Evolutionary conservation across 805 yeast genomes (phyloP).

Genomic region (Starmerella potacharoeniae): DNA sequence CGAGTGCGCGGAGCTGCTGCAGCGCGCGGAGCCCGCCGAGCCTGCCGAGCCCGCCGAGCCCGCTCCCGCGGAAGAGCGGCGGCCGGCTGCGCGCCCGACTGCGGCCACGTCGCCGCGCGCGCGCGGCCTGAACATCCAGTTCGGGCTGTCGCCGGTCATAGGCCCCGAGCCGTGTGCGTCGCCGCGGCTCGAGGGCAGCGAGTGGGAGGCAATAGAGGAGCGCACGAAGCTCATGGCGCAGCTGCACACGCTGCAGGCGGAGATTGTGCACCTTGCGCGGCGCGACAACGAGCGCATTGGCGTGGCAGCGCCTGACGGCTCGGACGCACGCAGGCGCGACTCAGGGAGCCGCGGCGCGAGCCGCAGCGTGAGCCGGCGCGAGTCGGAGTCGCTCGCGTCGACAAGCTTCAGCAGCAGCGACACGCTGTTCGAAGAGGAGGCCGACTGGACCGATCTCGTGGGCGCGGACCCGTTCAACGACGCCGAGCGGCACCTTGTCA

Average conservation of each 20-base stretch:
- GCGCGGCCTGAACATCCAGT: conserved; percentile 12
- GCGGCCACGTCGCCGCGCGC: neutral
- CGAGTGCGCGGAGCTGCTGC: neutral
- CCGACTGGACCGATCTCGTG: neutral
- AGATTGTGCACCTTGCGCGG: conserved; percentile 24
- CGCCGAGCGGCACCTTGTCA: neutral
- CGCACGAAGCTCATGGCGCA: conserved; percentile 13
- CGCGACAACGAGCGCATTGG: conserved; percentile 21
- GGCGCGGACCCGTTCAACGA: neutral
- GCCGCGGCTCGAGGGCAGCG: conserved; percentile 1
- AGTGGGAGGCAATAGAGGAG: conserved; percentile 7
- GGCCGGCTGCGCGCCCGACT: neutral
- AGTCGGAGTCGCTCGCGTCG: neutral
- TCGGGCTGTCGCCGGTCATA: neutral
- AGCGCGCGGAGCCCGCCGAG: too few relatives aligned
- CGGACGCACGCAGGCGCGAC: neutral
- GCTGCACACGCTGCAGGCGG: conserved; percentile 22
- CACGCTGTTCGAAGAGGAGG: conserved; percentile 6
- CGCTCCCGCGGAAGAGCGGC: neutral
- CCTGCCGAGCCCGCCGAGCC: too few relatives aligned
- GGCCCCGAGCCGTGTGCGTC: neutral
- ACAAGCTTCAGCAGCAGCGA: conserved; percentile 9
- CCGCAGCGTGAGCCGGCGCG: neutral
- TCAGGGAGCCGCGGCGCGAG: neutral
- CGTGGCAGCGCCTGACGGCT: neutral